A percentile compares a stretch with the other conserved stretches of the same genome.
Conservation (phyloP, 305 asterid species). For the Solanum hybrid region DNA sequence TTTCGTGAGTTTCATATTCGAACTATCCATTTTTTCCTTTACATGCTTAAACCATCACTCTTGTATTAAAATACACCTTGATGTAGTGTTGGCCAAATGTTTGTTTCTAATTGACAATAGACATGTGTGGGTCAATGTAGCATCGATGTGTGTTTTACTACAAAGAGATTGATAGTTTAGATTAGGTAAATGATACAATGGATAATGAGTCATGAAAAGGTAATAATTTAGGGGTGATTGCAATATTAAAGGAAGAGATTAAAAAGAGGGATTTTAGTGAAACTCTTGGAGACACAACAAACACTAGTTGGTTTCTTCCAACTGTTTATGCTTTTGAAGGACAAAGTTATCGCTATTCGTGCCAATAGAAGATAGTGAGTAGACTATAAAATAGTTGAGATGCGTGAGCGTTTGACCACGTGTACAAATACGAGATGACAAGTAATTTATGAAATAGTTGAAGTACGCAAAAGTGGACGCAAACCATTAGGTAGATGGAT, state of each 20-base stretch:
- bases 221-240: neutral
- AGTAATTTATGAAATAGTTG: neutral
- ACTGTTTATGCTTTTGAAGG: neutral
- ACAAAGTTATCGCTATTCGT: neutral
- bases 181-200: neutral
- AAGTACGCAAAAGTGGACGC: neutral
- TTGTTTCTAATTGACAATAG: neutral
- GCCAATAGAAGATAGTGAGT: neutral
- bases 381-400: neutral
- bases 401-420: neutral
- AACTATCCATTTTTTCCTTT: neutral
- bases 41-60: neutral
- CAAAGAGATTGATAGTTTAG: neutral
- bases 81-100: neutral
- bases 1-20: neutral
- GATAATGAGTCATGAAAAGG: neutral
- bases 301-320: neutral
- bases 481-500: neutral
- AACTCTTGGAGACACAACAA: neutral
- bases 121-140: neutral
- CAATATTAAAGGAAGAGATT: neutral
- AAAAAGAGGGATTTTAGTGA: neutral
- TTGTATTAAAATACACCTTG: neutral
- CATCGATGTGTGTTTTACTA: neutral
- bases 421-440: neutral